Base-by-base conservation (phyloP, 1,139 yeast genomes). In the Hansenula anomala region DNA sequence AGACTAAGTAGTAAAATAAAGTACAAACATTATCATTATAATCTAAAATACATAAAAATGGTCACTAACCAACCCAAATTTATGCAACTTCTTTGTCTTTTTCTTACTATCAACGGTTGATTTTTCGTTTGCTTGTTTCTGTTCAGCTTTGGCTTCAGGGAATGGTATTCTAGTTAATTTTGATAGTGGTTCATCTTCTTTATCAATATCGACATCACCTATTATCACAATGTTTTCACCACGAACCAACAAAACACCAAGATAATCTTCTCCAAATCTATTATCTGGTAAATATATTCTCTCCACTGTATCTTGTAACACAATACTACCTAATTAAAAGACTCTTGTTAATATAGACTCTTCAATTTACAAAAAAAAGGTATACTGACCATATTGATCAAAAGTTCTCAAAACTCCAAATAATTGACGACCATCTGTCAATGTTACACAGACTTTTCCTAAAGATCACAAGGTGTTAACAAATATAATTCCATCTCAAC, bases 201-300 rank as follows among this genome's bases (percentile, higher is more conserved):
- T 75, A 56, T 88, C 96, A 47, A 89, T 84, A 60, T 92, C 97
- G 29, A 92, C 75, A 59, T 92, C 97, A 18, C 98, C 98, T 62
- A 92, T 64, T 79, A 90, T 78, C n/a, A 90, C 95, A 14, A 92
- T 95, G 55, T 92, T 92, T 62, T 92, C 99, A 46, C 99, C 98
- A 64, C 98, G 84, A 29, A 94, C 84, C 69, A 94, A 78, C 56
- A 82, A 84, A 37, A 88, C 88, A 2, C 95, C 95, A 40, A 88
- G 74, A 42, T 74, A 73, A 20, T 68, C 70, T 60, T 92, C 96
- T 7, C 87, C 96, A 58, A 80, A 92, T 49, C 67, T 51, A 16
- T 40, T 37, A 9, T 71, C 63, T 22, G 64, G 61, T 47, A 82
- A 66, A 61, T 85, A 89, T 54, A 92, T 78, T 60, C 97, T 77